A percentile compares a stretch with the other conserved stretches of the same genome.
Conservation (phyloP, 108 stramenopile genomes). For the Conticribra guillardii region DNA sequence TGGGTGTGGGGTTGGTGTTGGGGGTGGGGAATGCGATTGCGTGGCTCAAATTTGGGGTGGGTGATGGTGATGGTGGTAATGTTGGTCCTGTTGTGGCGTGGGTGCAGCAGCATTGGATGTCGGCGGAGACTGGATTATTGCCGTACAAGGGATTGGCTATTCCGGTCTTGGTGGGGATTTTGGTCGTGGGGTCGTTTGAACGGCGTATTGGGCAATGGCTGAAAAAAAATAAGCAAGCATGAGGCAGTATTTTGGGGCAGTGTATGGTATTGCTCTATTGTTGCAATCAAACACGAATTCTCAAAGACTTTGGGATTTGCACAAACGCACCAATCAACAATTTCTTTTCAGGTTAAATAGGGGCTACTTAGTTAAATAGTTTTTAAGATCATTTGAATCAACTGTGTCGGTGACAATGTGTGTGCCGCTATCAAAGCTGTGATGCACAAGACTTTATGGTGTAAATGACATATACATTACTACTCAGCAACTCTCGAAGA, state of each 20-base stretch:
- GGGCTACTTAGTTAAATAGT: no score
- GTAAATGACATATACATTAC: no score
- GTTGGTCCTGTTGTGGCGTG: conserved; percentile 27
- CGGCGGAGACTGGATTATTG: conserved; percentile 60
- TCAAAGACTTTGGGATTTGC: no score
- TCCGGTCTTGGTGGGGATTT: conserved; percentile 68
- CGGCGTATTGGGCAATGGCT: conserved; percentile 57
- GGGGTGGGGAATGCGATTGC: conserved; percentile 66
- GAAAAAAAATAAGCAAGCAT: conserved; percentile 8
- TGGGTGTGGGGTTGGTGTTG: conserved; percentile 65
- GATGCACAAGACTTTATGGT: no score
- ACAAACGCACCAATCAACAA: no score
- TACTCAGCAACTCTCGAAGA: no score
- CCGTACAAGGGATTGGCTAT: conserved; percentile 55
- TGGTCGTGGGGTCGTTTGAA: conserved; percentile 82
- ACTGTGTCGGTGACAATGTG: no score
- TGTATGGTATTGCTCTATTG: no score
- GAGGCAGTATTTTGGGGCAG: background rate
- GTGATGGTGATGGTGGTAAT: conserved; percentile 10
- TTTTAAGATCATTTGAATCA: no score
- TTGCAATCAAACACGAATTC: no score
- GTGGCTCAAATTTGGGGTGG: conserved; percentile 58
- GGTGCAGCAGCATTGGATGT: conserved; percentile 43
- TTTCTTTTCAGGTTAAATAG: no score
- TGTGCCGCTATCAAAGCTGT: no score